Evolutionary conservation across 345 rosid genomes (phyloP).

Genomic region (Ailanthus altissimus): DNA sequence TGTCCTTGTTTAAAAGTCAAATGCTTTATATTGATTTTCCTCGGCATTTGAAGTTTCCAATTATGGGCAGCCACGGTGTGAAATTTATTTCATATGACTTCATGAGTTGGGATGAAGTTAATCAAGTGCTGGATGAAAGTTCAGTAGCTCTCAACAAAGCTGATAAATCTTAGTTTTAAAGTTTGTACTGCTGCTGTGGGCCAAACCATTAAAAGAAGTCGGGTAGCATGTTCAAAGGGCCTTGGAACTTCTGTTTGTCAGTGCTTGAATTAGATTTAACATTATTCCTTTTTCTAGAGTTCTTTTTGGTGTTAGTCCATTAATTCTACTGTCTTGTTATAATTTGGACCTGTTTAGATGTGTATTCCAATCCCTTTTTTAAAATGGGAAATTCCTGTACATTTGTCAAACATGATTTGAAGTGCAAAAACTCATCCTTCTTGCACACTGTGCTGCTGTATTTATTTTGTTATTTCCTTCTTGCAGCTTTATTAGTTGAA

Average conservation of each 20-base stretch:
- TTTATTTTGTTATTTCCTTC: background rate
- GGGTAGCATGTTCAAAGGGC: background rate
- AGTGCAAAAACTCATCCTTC: background rate
- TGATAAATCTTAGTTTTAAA: background rate
- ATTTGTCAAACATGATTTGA: background rate
- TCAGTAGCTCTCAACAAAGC: background rate
- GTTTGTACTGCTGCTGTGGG: background rate
- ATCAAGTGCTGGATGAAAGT: background rate
- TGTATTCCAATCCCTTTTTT: background rate
- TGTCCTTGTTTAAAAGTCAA: background rate
- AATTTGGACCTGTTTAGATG: background rate
- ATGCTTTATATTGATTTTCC: background rate
- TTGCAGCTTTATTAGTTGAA: constrained; percentile 57
- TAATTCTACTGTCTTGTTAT: background rate
- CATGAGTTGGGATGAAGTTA: background rate
- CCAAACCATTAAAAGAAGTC: background rate
- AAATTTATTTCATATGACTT: background rate
- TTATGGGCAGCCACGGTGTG: background rate
- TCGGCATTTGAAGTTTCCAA: background rate
- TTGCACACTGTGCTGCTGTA: background rate
- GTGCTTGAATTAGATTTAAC: no score
- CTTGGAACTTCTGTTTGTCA: background rate
- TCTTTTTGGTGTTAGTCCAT: background rate
- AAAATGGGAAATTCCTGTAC: background rate
- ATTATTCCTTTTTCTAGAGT: background rate